These are phyloP conservation scores for Apium graveolens DNA, from an alignment of 129 eudicot species.

Conservation along the genomic window DNA sequence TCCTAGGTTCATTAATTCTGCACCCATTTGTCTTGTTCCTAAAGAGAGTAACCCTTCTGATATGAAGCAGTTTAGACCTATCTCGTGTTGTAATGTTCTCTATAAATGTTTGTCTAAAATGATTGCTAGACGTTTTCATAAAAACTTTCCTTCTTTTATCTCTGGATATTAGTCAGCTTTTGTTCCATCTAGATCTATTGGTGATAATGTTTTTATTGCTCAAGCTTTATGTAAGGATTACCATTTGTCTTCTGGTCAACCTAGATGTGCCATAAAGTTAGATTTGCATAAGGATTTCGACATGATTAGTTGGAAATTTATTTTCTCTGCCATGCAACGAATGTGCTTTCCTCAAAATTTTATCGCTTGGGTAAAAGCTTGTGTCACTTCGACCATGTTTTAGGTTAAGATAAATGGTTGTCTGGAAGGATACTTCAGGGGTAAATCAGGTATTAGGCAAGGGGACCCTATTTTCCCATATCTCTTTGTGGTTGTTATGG, in stretches of 20 bases:
- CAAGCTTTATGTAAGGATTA: background rate
- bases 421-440: background rate
- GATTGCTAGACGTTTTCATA: too few species aligned
- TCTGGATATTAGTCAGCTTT: too few species aligned
- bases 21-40: too few species aligned
- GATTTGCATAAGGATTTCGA: background rate
- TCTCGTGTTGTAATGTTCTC: too few species aligned
- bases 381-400: background rate
- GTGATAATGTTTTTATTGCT: too few species aligned
- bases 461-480: background rate
- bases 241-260: background rate
- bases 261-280: background rate
- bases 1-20: too few species aligned
- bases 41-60: too few species aligned
- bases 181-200: too few species aligned
- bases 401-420: background rate
- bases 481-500: background rate
- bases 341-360: background rate
- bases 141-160: too few species aligned
- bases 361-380: background rate
- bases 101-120: too few species aligned
- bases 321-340: rapidly evolving
- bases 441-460: background rate
- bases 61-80: too few species aligned
- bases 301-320: background rate